Conservation (phyloP, 495 filamentous ascomycete genomes). For the Penicillium crystallinum region DNA sequence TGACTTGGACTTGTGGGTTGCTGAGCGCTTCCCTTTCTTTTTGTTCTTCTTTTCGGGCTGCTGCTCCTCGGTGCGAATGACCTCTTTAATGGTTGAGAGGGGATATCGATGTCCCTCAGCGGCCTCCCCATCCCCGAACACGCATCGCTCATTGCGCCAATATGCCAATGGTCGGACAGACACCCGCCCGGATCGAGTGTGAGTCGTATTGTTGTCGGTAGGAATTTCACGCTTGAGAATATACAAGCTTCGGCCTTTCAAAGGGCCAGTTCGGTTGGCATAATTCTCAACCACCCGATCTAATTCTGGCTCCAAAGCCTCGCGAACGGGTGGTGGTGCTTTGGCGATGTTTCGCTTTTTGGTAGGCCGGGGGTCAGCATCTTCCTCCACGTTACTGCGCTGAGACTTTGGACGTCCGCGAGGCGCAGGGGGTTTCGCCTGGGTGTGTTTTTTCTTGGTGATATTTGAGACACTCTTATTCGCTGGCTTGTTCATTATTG, state of each 20-base stretch:
- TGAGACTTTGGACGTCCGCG: constrained; percentile 30
- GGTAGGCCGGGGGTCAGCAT: constrained; percentile 22
- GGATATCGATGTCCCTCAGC: constrained; percentile 49
- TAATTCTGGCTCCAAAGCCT: constrained; percentile 30
- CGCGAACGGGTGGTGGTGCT: constrained; percentile 7
- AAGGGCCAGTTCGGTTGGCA: constrained; percentile 39
- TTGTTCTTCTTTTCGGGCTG: constrained; percentile 37
- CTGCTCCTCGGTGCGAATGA: constrained; percentile 67
- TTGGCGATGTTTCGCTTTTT: constrained; percentile 33
- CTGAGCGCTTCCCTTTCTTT: constrained; percentile 21
- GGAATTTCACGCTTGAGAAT: constrained; percentile 68
- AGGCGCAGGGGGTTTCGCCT: constrained; percentile 22
- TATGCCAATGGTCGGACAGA: constrained; percentile 72
- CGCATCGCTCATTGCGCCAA: constrained; percentile 78
- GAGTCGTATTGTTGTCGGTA: constrained; percentile 39
- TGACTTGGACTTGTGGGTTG: constrained; percentile 30
- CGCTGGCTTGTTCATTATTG: constrained; percentile 5
- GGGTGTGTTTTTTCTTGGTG: constrained; percentile 7
- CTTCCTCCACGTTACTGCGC: constrained; percentile 17
- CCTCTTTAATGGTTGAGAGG: constrained; percentile 63
- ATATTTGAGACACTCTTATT: constrained; percentile 13
- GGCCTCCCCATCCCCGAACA: constrained; percentile 57
- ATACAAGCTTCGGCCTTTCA: constrained; percentile 57
- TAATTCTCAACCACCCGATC: constrained; percentile 41
- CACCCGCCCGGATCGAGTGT: constrained; percentile 52